phyloP scores from a whole-genome alignment of 371 early-diverging fungal genomes.

The Mortierella sp. region DNA sequence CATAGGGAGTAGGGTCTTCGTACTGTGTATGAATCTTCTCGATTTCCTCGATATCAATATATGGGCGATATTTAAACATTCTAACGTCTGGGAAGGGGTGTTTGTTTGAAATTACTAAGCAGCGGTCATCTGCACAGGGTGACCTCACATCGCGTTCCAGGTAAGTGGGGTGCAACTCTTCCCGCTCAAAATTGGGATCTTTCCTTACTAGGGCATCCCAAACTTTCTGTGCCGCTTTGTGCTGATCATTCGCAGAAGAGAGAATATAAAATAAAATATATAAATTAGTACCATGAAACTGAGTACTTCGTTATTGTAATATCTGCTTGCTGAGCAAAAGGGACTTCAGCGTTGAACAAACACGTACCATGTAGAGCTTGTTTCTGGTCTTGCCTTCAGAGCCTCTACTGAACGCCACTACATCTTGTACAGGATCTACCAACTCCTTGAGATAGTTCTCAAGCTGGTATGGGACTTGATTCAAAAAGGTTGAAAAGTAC shows the following conservation, averaged over 20 bases:
- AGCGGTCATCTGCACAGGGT: conserved; percentile 68
- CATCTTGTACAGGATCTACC: conserved; percentile 45
- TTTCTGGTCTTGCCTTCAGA: conserved; percentile 55
- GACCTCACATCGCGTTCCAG: conserved; percentile 61
- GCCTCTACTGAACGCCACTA: conserved; percentile 59
- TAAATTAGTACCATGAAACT: not conserved
- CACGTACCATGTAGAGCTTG: conserved; percentile 60
- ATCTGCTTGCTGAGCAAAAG: not conserved
- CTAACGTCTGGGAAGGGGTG: conserved; percentile 63
- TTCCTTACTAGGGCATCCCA: conserved; percentile 57
- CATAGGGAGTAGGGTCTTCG: conserved; percentile 52
- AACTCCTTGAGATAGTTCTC: conserved; percentile 59
- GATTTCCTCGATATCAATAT: conserved; percentile 59
- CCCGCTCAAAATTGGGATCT: conserved; percentile 53
- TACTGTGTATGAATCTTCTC: conserved; percentile 66
- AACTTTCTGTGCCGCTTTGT: conserved; percentile 58
- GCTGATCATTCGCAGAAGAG: conserved; percentile 31
- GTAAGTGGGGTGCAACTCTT: conserved; percentile 58
- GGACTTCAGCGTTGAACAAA: not conserved
- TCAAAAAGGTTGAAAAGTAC: conserved; percentile 70
- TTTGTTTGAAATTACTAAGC: conserved; percentile 70
- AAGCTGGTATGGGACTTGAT: conserved; percentile 70
- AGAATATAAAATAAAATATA: not conserved
- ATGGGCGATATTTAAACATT: conserved; percentile 65
- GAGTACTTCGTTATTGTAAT: no score